These are phyloP conservation scores for Beauveria pseudobassiana DNA, from an alignment of 2,329 filamentous ascomycete genomes.

Conservation along the genomic window DNA sequence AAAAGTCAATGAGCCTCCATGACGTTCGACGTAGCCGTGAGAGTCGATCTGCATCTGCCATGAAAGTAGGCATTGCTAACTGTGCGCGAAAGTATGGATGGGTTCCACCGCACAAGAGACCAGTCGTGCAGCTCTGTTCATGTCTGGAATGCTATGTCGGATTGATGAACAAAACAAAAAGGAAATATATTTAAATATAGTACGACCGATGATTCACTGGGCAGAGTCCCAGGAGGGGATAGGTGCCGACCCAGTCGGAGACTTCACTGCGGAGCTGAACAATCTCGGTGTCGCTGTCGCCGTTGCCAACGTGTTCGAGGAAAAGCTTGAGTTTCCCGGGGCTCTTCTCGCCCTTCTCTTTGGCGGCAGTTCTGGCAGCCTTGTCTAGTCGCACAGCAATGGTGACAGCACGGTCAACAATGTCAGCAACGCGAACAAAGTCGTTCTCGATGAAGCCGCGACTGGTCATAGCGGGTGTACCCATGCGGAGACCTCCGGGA, in stretches of 20 bases:
- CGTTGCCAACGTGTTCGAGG: conserved; percentile 59
- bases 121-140: not conserved
- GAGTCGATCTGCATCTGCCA: conserved; percentile 2
- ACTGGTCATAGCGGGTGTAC: conserved; percentile 95
- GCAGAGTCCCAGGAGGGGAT: conserved; percentile 55
- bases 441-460: conserved; percentile 85
- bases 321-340: conserved; percentile 59
- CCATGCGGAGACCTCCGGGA: conserved; percentile 87
- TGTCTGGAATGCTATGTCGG: not conserved
- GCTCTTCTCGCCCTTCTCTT: conserved; percentile 59
- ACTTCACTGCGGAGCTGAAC: conserved; percentile 67
- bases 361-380: conserved; percentile 60
- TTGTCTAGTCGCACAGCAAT: conserved; percentile 73
- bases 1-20: not conserved
- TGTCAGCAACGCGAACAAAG: conserved; percentile 78
- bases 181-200: conserved; percentile 7
- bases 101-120: not conserved
- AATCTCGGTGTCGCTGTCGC: conserved; percentile 62
- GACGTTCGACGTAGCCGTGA: not conserved
- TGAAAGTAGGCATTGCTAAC: not conserved
- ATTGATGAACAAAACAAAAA: not conserved
- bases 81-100: conserved; percentile 3
- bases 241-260: conserved; percentile 71
- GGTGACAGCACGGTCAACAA: conserved; percentile 74
- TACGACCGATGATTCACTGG: conserved; percentile 17